Evolutionary conservation across 1,284 basidiomycete species (phyloP), one percentile per base, ranked within the genome.

Genomic region (Rhizoctonia solani): DNA sequence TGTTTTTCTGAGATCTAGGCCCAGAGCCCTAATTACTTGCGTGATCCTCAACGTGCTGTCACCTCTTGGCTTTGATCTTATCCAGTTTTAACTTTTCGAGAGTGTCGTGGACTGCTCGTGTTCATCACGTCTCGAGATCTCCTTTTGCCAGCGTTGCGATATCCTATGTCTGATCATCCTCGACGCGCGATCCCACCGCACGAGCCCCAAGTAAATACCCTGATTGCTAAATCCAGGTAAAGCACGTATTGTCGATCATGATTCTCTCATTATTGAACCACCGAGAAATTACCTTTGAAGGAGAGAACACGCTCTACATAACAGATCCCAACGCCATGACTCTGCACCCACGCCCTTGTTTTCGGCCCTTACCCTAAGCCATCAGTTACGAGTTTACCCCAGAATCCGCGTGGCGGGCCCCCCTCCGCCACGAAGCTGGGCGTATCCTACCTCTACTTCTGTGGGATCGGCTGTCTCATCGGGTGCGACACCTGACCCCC

Each of bases 181-280:
- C 56, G 29, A 32, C 56, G 56, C n/a, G 27, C 56, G 56, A 59
- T 59, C 56, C 56, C 25, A 59, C 42, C 44, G 19, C 44, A 59
- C 29, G 56, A 59, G n/a, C 30, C 56, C 23, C 42, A 49, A 34
- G 56, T 59, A 14, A 59, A 49, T 25, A 29, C 41, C 27, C 44
- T 59, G 25, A 59, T 59, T 14, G 41, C 42, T 42, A 29, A 37
- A 59, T 59, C 56, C 11, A 59, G 56, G 56, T 59, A 59, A 47
- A 14, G n/a, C 13, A 16, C 19, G 23, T 37, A 6, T 19, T n/a
- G 14, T 34, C 9, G 13, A 4, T 49, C 19, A 6, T 46, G 44
- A 46, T 46, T 49, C 30, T 4, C 41, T 30, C 14, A n/a, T 32
- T 19, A 14, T 19, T 49, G 23, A 29, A 41, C 56, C 5, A 59